Conservation (phyloP, 108 stramenopile species). For the Conticribra weissflogii region DNA sequence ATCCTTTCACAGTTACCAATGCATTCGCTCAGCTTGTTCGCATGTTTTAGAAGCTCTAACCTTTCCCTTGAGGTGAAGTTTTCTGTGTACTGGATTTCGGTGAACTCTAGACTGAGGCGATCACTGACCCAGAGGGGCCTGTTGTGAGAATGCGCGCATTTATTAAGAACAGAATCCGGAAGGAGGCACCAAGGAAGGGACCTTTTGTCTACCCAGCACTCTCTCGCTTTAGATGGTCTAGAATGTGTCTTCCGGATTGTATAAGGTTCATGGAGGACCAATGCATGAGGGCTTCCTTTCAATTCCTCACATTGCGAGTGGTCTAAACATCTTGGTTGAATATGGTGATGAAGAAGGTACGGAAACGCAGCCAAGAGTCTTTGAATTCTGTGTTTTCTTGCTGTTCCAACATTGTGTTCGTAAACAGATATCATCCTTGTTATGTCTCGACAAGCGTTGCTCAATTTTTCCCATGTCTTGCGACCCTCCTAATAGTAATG, state of each 20-base stretch:
- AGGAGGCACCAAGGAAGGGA: conserved; percentile 66
- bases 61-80: conserved; percentile 73
- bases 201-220: conserved; percentile 66
- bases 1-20: conserved; percentile 88
- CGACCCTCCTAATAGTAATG: conserved; percentile 93
- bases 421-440: conserved; percentile 77
- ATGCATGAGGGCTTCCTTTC: conserved; percentile 21
- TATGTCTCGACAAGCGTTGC: conserved; percentile 67
- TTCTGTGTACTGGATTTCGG: conserved; percentile 43
- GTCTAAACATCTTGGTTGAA: conserved; percentile 63
- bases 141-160: conserved; percentile 62
- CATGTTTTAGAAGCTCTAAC: conserved; percentile 55
- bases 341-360: conserved; percentile 70
- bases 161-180: conserved; percentile 33
- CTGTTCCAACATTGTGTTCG: conserved; percentile 59
- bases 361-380: conserved; percentile 74
- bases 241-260: not conserved
- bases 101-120: conserved; percentile 60
- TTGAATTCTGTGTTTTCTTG: conserved; percentile 48
- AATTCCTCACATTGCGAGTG: conserved; percentile 34
- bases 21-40: conserved; percentile 65
- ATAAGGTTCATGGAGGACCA: conserved; percentile 36
- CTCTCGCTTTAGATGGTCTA: conserved; percentile 9
- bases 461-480: conserved; percentile 84
- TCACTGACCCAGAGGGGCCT: conserved; percentile 74